Evolutionary conservation across 129 eudicot species (phyloP), one percentile per base, ranked within the genome.

Genomic region (carrot (Daucus carota)): DNA sequence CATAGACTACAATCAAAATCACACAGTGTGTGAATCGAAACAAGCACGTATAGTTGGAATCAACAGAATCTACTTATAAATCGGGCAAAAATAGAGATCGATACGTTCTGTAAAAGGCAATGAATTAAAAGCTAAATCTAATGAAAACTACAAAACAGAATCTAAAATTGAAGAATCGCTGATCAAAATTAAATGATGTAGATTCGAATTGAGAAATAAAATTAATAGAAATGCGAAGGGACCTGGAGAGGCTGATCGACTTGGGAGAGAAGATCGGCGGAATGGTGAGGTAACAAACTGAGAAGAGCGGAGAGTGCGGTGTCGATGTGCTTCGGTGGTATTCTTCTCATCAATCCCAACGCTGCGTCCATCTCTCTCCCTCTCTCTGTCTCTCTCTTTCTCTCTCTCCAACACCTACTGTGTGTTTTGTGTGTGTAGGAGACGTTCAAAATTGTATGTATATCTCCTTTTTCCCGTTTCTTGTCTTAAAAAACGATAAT

Each of bases 211-310:
- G 72, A 66, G 68, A 33, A 60, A 60, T n/a, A 18, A 60, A 28
- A 60, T 8, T 0, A 63, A 13, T 4, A 26, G 11, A 52, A 52
- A 52, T 3, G 24, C 0, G 16, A 26, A 20, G 5, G 3, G 43
- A 90, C 98, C 97, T 93, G 95, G 54, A 93, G 97, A 81, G 98
- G 98, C 80, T 93, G 98, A 75, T 93, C 98, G 52, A 93, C 85
- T 90, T 93, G 98, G 78, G 98, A 93, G 72, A 93, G 98, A 42
- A 93, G 98, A 93, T 93, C 98, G 26, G 92, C 76, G 70, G 98
- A 88, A 74, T 90, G 90, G 50, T 87, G 71, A 1, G 98, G 98
- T 42, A 93, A 43, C 85, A 93, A 96, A 78, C 87, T 87, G 54
- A 93, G 83, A 50, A 93, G 91, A 48, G 98, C 97, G 40, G 97